Percentiles rank a stretch among this genome's conserved stretches.
phyloP scores from a whole-genome alignment of 306 rosid species.

The Nissolia schottii region DNA sequence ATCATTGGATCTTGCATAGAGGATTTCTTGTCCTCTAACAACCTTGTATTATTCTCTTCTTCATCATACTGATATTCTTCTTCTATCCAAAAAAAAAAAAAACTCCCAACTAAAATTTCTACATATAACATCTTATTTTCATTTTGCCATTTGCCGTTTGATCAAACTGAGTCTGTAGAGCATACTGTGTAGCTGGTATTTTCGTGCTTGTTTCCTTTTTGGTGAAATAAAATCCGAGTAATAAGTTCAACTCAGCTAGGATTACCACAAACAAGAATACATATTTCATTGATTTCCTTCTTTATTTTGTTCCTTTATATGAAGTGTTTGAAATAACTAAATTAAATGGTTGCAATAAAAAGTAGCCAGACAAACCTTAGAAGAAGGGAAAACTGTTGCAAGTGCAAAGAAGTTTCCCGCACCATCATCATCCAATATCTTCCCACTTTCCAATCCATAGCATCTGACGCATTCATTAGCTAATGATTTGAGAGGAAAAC shows the following conservation, averaged over 20 bases:
- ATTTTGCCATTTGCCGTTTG: neutral
- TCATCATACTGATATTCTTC: too few relatives aligned
- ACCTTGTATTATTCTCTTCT: too few relatives aligned
- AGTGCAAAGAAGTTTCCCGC: slow-evolving; percentile 70
- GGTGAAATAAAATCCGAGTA: neutral
- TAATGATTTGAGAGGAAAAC: slow-evolving; percentile 68
- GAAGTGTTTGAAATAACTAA: neutral
- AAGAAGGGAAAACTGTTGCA: slow-evolving; percentile 63
- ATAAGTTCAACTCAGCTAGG: neutral
- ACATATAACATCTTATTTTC: neutral
- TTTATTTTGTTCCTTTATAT: neutral
- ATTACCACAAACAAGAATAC: neutral
- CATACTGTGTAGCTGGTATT: neutral
- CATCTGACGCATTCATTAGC: slow-evolving; percentile 47
- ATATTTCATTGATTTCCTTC: neutral
- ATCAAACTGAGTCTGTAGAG: neutral
- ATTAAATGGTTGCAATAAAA: neutral
- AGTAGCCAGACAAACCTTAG: slow-evolving; percentile 52
- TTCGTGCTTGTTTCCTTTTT: neutral
- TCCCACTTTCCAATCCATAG: slow-evolving; percentile 35
- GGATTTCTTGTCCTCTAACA: too few relatives aligned
- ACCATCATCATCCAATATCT: slow-evolving; percentile 12
- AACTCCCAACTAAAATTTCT: neutral
- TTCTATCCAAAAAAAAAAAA: neutral
- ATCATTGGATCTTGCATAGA: too few relatives aligned